Conservation (phyloP, 768 basidiomycete genomes). For the Phanerochaete carnosa region DNA sequence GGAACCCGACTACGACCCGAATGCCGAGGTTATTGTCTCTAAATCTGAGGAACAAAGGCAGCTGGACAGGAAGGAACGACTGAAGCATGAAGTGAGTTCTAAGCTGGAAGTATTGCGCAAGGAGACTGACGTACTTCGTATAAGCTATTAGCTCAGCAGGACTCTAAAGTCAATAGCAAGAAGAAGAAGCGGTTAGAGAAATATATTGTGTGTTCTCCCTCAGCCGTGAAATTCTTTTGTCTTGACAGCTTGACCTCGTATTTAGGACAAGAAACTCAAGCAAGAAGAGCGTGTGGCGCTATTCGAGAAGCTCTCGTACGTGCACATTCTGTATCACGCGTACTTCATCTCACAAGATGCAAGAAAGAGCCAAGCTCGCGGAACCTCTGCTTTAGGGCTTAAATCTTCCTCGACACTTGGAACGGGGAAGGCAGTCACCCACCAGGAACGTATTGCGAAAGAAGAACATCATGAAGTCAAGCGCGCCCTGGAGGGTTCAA, state of each 20-base stretch:
- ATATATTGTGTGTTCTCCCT: slow-evolving; percentile 67
- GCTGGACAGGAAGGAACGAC: slow-evolving; percentile 51
- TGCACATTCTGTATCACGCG: background rate
- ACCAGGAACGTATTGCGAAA: slow-evolving; percentile 55
- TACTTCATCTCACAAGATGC: slow-evolving; percentile 6
- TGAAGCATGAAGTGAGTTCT: slow-evolving; percentile 54
- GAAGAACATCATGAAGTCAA: slow-evolving; percentile 58
- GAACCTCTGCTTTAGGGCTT: slow-evolving; percentile 54
- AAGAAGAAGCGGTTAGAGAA: slow-evolving; percentile 89
- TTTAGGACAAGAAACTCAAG: slow-evolving; percentile 86
- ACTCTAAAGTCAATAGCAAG: slow-evolving; percentile 75
- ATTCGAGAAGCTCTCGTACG: slow-evolving; percentile 77
- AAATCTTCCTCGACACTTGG: slow-evolving; percentile 85
- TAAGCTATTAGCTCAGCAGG: slow-evolving; percentile 41
- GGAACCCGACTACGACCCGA: slow-evolving; percentile 41
- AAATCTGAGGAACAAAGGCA: slow-evolving; percentile 64
- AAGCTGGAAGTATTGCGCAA: slow-evolving; percentile 20
- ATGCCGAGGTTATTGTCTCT: slow-evolving; percentile 53
- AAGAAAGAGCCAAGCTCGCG: slow-evolving; percentile 75
- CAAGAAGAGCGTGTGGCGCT: slow-evolving; percentile 80
- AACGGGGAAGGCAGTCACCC: slow-evolving; percentile 61
- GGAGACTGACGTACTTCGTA: background rate
- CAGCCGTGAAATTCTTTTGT: background rate
- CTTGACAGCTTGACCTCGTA: background rate
- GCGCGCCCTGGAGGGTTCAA: slow-evolving; percentile 48